Evolutionary conservation across 208 protist species (phyloP).

Genomic region (Trypanosoma congolense): DNA sequence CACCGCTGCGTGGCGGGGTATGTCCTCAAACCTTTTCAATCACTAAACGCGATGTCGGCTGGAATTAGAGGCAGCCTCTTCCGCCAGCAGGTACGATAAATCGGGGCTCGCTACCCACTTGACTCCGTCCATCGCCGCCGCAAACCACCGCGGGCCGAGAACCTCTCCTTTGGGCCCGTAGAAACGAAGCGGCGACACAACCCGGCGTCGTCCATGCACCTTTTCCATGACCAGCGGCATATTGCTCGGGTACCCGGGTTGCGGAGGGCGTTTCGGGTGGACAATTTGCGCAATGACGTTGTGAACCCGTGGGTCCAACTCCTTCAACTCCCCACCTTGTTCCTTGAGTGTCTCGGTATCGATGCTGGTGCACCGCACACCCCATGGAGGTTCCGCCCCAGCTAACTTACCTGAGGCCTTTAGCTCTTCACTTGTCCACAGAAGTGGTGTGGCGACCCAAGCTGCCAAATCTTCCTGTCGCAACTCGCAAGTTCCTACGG

Average conservation of each 20-base stretch:
- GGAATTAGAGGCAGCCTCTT: conserved; percentile 37
- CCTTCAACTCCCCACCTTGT: conserved; percentile 47
- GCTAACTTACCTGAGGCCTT: not conserved
- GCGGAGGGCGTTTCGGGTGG: conserved; percentile 33
- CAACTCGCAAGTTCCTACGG: too few species aligned
- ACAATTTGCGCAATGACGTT: conserved; percentile 50
- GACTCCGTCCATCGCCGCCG: conserved; percentile 32
- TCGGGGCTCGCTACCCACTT: conserved; percentile 40
- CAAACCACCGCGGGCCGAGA: conserved; percentile 50
- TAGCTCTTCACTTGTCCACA: not conserved
- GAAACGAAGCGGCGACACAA: conserved; percentile 63
- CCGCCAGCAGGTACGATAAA: conserved; percentile 33
- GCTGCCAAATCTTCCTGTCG: not conserved
- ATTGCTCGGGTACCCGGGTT: conserved; percentile 32
- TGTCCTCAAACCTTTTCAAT: conserved; percentile 6
- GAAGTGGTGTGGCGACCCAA: conserved; percentile 12
- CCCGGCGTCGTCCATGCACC: conserved; percentile 29
- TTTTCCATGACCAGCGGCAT: conserved; percentile 42
- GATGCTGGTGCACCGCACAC: too few species aligned
- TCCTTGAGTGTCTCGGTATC: too few species aligned
- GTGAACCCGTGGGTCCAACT: conserved; percentile 44
- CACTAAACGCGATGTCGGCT: too few species aligned
- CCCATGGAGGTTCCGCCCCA: too few species aligned
- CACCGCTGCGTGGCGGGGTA: too few species aligned
- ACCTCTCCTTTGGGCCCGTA: conserved; percentile 39